Percentiles rank a stretch among this genome's conserved stretches.
phyloP scores from a whole-genome alignment of 495 filamentous ascomycete species.

The Annulohypoxylon nitens region DNA sequence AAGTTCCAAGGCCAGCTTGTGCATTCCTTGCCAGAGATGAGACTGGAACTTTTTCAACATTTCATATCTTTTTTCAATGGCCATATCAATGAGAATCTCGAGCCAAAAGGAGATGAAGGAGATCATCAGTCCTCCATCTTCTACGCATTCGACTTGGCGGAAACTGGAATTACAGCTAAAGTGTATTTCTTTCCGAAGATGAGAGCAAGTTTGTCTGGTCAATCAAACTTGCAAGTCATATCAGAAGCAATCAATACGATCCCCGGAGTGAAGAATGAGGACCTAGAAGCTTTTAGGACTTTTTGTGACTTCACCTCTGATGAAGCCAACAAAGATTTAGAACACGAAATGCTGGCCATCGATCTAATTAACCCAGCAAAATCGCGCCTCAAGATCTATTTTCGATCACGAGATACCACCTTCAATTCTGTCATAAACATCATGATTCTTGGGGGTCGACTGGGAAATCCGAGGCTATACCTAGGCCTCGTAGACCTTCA shows the following conservation, averaged over 20 bases:
- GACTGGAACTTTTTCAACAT: background rate
- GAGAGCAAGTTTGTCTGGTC: background rate
- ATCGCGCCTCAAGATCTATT: slow-evolving; percentile 21
- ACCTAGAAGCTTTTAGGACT: slow-evolving; percentile 1
- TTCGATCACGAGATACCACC: slow-evolving; percentile 5
- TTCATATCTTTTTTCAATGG: background rate
- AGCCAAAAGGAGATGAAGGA: background rate
- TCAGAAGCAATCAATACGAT: background rate
- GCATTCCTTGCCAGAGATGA: background rate
- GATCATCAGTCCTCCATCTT: slow-evolving; percentile 4
- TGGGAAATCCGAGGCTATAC: background rate
- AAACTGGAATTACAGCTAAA: background rate
- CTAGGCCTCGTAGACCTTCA: background rate
- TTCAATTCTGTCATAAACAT: slow-evolving; percentile 3
- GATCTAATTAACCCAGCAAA: slow-evolving; percentile 1
- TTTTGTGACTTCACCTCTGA: slow-evolving; percentile 4
- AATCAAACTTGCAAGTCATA: background rate
- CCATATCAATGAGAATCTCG: background rate
- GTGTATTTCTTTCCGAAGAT: slow-evolving; percentile 15
- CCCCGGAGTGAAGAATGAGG: background rate
- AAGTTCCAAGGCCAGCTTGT: background rate
- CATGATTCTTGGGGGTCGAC: slow-evolving; percentile 4
- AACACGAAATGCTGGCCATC: slow-evolving; percentile 18
- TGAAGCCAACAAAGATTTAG: background rate
- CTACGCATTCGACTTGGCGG: slow-evolving; percentile 14